Evolutionary conservation across 2,329 filamentous ascomycete genomes (phyloP), one percentile per base, ranked within the genome.

Genomic region (Cercospora janseana): DNA sequence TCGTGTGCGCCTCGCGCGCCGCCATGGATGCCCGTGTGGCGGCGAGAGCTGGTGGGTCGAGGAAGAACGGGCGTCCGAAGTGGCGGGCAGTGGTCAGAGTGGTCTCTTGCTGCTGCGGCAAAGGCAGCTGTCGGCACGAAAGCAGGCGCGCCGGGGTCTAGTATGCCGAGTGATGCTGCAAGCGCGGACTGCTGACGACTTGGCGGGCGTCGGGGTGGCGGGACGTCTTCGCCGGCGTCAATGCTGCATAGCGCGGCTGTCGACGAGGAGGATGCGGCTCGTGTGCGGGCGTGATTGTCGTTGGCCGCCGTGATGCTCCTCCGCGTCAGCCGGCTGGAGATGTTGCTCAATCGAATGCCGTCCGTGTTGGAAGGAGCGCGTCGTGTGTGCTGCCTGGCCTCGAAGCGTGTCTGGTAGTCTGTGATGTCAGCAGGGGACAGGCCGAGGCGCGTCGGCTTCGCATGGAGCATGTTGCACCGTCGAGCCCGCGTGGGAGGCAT

Each of bases 71-170:
- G 57, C 15, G 52, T 57, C 4, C 52, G 54, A 2, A 61, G 51
- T 9, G 60, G 26, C 8, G 60, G 60, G 34, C 62, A 61, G 5
- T 61, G 54, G 20, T 62, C 62, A 3, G 60, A 40, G 35, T 53
- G 8, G 26, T 32, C 41, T 15, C 56, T 50, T 6, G 46, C 27
- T 31, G 43, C 38, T 9, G 57, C 59, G 3, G 51, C 63, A 24
- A 63, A 62, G 12, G 60, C 54, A 8, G 56, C 56, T 13, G 55
- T 50, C 6, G 64, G 62, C 3, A 66, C 55, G 43, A 67, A 66
- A 4, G 59, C 53, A 10, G 60, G 55, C 12, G 64, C 65, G 7
- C 46, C 60, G 10, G 63, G 61, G 44, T 67, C 60, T 7, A 67
- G 55, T 3, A 37, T 27, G 53, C 46, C 23, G 51, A 37, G 15